A percentile compares a stretch with the other conserved stretches of the same genome.
Evolutionary conservation across 2,329 filamentous ascomycete species (phyloP).

Genomic region (Pestalotiopsis sp.): DNA sequence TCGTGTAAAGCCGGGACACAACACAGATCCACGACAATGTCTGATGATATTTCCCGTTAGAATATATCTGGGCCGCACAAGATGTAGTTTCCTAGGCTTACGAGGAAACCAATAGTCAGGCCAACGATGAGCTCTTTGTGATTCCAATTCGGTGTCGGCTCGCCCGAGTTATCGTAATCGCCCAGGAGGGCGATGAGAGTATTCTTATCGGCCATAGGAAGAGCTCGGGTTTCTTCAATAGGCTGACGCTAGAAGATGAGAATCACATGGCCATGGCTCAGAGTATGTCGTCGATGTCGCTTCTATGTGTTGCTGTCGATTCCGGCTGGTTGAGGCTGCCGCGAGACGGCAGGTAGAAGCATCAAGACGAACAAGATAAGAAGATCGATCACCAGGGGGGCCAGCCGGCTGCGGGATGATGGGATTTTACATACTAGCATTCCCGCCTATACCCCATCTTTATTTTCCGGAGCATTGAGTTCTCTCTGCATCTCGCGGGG

Average conservation of each 20-base stretch:
- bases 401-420: background rate
- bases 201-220: slow-evolving; percentile 2
- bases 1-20: slow-evolving; percentile 10
- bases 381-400: background rate
- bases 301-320: background rate
- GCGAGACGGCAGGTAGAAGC: background rate
- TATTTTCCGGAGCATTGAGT: background rate
- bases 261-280: background rate
- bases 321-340: background rate
- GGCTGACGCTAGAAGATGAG: background rate
- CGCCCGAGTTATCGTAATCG: slow-evolving; percentile 22
- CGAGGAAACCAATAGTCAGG: slow-evolving; percentile 8
- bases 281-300: background rate
- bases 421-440: background rate
- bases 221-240: background rate
- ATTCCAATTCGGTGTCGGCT: slow-evolving; percentile 24
- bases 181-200: slow-evolving; percentile 19
- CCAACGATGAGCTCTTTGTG: slow-evolving; percentile 9
- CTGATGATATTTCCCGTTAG: background rate
- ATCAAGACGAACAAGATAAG: background rate
- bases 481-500: background rate
- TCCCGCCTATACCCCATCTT: background rate
- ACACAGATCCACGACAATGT: slow-evolving; percentile 7
- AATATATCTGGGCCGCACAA: background rate
- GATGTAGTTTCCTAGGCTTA: background rate